phyloP scores from a whole-genome alignment of 2,329 filamentous ascomycete species.

The Xylogone sp. region DNA sequence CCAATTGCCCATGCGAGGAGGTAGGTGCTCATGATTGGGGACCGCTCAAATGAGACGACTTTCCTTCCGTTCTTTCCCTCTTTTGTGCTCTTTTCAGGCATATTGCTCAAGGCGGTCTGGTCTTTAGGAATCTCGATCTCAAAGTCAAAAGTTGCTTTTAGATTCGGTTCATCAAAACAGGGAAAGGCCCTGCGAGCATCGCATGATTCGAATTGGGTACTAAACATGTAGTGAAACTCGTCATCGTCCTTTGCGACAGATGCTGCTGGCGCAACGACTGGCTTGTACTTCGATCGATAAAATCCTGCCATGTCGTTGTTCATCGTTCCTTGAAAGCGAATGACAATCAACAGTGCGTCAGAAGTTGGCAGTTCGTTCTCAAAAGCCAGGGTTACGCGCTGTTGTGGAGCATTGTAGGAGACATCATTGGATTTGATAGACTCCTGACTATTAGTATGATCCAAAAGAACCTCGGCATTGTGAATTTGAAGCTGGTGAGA shows the following conservation, averaged over 20 bases:
- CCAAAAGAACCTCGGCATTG: slow-evolving; percentile 57
- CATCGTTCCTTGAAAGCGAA: slow-evolving; percentile 76
- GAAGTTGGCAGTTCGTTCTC: slow-evolving; percentile 64
- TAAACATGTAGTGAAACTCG: slow-evolving; percentile 72
- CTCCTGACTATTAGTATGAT: slow-evolving; percentile 51
- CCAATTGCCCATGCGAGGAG: slow-evolving; percentile 91
- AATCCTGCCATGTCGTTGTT: slow-evolving; percentile 93
- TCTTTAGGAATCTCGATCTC: slow-evolving; percentile 87
- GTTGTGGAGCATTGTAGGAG: slow-evolving; percentile 76
- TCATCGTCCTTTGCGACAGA: slow-evolving; percentile 76
- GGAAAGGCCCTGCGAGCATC: slow-evolving; percentile 94
- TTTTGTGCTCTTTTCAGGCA: slow-evolving; percentile 76
- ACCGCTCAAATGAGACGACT: slow-evolving; percentile 73
- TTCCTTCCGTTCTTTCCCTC: slow-evolving; percentile 62
- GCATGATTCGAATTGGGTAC: slow-evolving; percentile 96
- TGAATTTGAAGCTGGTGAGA: slow-evolving; percentile 77
- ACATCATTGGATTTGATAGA: slow-evolving; percentile 62
- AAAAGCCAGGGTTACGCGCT: slow-evolving; percentile 79
- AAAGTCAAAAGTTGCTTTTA: slow-evolving; percentile 95
- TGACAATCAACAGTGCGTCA: slow-evolving; percentile 60
- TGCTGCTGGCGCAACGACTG: slow-evolving; percentile 63
- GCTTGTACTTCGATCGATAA: slow-evolving; percentile 92
- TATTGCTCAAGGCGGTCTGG: slow-evolving; percentile 88
- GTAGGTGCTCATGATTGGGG: slow-evolving; percentile 89
- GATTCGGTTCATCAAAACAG: slow-evolving; percentile 96